These are phyloP conservation scores for Hippophae tibetana DNA, from an alignment of 306 rosid genomes.

Conservation along the genomic window DNA sequence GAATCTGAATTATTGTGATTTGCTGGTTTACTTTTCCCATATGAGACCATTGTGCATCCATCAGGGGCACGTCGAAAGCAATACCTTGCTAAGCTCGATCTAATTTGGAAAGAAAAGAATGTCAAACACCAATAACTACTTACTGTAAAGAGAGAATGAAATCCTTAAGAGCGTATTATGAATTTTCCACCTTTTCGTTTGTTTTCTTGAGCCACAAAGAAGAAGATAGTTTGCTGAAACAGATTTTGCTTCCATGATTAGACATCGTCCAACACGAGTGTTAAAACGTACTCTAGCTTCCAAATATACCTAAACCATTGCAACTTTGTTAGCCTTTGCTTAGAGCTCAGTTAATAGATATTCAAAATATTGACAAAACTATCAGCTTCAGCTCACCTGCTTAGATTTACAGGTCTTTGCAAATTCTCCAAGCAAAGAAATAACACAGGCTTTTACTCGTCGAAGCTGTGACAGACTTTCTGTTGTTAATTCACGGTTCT, in stretches of 20 bases:
- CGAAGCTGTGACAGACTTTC: conserved; percentile 57
- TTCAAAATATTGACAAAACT: background rate
- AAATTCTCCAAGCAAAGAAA: conserved; percentile 87
- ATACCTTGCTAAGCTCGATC: conserved; percentile 35
- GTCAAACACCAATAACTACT: background rate
- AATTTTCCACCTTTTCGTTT: conserved; percentile 36
- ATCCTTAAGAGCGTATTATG: background rate
- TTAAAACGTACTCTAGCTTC: conserved; percentile 71
- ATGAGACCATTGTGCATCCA: conserved; percentile 46
- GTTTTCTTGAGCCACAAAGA: conserved; percentile 54
- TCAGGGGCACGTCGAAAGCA: conserved; percentile 63
- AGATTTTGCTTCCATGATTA: conserved; percentile 55
- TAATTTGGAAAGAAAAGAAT: conserved; percentile 15
- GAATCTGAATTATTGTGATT: conserved; percentile 22
- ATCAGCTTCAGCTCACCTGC: conserved; percentile 37
- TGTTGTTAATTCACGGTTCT: conserved; percentile 26
- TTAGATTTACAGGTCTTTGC: conserved; percentile 55
- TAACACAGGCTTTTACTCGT: conserved; percentile 72
- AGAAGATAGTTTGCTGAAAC: conserved; percentile 67
- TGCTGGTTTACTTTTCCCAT: conserved; percentile 30
- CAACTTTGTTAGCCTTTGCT: conserved; percentile 8
- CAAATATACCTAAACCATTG: conserved; percentile 56
- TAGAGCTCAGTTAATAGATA: background rate
- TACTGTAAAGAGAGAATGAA: background rate
- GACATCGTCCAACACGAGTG: conserved; percentile 50